phyloP scores from a whole-genome alignment of 768 basidiomycete genomes.

The Paxillus involutus region DNA sequence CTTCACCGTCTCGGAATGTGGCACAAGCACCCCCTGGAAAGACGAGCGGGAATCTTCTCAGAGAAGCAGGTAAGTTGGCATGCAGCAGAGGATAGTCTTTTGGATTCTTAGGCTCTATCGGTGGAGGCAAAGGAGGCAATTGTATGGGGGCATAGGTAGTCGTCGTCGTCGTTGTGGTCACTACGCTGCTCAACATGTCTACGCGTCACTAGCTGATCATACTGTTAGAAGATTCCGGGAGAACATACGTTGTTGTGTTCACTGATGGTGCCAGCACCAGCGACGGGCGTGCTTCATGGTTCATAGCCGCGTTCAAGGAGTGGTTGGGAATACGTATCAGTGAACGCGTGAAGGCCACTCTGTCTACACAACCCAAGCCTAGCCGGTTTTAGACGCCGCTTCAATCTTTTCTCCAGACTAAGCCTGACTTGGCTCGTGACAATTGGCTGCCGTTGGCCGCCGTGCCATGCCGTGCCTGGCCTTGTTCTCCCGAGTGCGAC shows the following conservation, averaged over 20 bases:
- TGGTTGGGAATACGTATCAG: constrained; percentile 24
- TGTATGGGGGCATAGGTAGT: constrained; percentile 89
- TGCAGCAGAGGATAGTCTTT: constrained; percentile 79
- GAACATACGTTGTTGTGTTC: constrained; percentile 77
- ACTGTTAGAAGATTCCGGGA: not conserved
- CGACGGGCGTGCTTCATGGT: constrained; percentile 60
- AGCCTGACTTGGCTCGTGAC: constrained; percentile 6
- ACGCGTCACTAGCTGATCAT: constrained; percentile 20
- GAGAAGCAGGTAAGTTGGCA: constrained; percentile 68
- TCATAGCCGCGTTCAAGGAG: constrained; percentile 47
- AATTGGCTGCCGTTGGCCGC: constrained; percentile 21
- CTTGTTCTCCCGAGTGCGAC: constrained; percentile 1
- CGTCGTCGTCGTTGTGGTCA: constrained; percentile 90
- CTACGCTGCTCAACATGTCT: constrained; percentile 53
- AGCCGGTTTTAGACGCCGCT: constrained; percentile 26
- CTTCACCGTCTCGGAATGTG: constrained; percentile 72
- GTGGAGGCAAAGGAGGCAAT: constrained; percentile 70
- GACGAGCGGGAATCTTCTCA: constrained; percentile 73
- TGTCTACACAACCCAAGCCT: constrained; percentile 30
- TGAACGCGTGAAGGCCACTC: constrained; percentile 34
- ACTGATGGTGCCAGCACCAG: constrained; percentile 79
- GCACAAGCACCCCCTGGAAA: constrained; percentile 83
- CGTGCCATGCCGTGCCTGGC: constrained; percentile 4
- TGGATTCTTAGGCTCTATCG: constrained; percentile 69
- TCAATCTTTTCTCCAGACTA: constrained; percentile 7